A percentile compares a stretch with the other conserved stretches of the same genome.
Evolutionary conservation across 2,329 filamentous ascomycete genomes (phyloP).

Genomic region (Cladobotryum protrusum): DNA sequence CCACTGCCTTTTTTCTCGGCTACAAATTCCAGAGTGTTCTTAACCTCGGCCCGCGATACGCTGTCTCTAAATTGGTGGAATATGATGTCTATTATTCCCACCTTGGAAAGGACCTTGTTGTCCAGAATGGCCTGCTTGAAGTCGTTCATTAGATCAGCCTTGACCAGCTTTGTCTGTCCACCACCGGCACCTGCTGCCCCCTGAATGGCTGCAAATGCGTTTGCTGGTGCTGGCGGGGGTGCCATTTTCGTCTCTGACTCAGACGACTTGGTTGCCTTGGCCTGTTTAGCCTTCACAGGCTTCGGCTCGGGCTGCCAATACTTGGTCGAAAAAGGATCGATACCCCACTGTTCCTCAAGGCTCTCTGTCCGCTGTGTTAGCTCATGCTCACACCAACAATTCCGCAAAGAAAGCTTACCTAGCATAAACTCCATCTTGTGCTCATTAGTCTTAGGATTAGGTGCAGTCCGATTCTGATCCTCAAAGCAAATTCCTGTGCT

Average conservation of each 20-base stretch:
- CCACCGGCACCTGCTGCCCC: slow-evolving; percentile 12
- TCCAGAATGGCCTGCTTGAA: slow-evolving; percentile 37
- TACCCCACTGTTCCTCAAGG: slow-evolving; percentile 46
- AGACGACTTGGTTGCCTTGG: slow-evolving; percentile 5
- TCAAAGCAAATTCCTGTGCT: slow-evolving; percentile 84
- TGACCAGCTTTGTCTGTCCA: slow-evolving; percentile 26
- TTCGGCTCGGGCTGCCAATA: slow-evolving; percentile 62
- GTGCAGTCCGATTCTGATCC: slow-evolving; percentile 42
- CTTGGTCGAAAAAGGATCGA: slow-evolving; percentile 76
- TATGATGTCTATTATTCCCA: slow-evolving; percentile 35
- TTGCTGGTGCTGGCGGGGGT: slow-evolving; percentile 27
- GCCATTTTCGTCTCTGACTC: slow-evolving; percentile 24
- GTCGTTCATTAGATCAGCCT: slow-evolving; percentile 34
- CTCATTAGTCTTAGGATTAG: slow-evolving; percentile 44
- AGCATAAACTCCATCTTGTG: slow-evolving; percentile 72
- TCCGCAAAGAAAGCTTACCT: slow-evolving; percentile 40
- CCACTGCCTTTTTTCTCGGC: slow-evolving; percentile 35
- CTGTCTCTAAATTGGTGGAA: slow-evolving; percentile 32
- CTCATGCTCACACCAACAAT: not conserved
- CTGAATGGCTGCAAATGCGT: slow-evolving; percentile 32
- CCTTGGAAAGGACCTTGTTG: slow-evolving; percentile 34
- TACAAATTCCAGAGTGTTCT: slow-evolving; percentile 35
- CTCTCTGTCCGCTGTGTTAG: slow-evolving; percentile 30
- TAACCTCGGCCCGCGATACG: slow-evolving; percentile 34
- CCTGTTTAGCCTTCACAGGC: slow-evolving; percentile 13